Base-by-base conservation (phyloP, 2,329 filamentous ascomycete species). In the Cytospora chrysosperma region DNA sequence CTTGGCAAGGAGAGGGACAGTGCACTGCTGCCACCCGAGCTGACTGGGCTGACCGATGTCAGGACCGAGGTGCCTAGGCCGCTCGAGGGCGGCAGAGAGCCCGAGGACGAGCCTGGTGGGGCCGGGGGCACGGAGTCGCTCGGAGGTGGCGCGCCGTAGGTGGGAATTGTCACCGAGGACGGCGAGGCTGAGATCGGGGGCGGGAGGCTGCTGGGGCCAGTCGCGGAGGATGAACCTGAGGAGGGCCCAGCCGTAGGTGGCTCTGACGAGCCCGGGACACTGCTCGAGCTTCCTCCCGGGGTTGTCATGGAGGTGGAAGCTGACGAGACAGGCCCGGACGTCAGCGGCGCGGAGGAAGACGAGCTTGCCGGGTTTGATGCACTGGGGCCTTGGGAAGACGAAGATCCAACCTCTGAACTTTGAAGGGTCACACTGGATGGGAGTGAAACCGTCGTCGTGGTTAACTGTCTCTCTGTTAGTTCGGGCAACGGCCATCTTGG, bases 351-450 rank as follows among this genome's bases (percentile, higher is more conserved):
- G 26, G 59, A 56, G 21, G 53, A 27, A 2, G 26, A 26, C n/a
- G 54, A 63, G 30, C 28, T 61, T 30, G 52, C 26, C n/a, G 17
- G 30, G 12, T 19, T 32, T 13, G 64, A 52, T 15, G 64, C 27
- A 49, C 56, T 43, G 4, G 40, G 17, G 9, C 2, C 49, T 37
- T 30, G 30, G 5, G 64, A 53, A 15, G 60, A 52, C 24, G 53
- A 55, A 8, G 47, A 56, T n/a, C 15, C 28, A 3, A 19, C 28
- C 27, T 15, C n/a, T 34, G 58, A 49, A 10, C 51, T 55, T 12
- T 26, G n/a, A 21, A 47, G 4, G 10, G 1, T 4, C 26, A 27
- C 40, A 27, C 27, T 59, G n/a, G 52, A 37, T 2, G 54, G 32
- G 2, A 30, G 27, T n/a, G 51, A 54, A 9, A 17, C 43, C 2